Evolutionary conservation across 2,329 filamentous ascomycete genomes (phyloP), one percentile per base, ranked within the genome.

Genomic region (Microascus cirrosus): DNA sequence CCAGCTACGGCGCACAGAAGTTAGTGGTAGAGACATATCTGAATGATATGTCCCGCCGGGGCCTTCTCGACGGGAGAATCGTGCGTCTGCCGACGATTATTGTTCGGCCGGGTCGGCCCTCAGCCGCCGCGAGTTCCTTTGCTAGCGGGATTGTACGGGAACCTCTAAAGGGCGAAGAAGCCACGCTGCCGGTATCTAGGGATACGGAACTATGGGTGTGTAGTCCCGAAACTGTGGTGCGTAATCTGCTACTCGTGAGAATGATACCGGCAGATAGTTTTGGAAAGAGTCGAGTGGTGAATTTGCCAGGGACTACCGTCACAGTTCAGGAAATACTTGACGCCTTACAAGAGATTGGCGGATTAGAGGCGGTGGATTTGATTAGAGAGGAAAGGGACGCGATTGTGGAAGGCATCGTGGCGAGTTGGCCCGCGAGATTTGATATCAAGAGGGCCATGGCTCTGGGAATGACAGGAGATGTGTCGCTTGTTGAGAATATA

Each of bases 111-210:
- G 83, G 83, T 1, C 75, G 74, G 34, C 83, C 83, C 0, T 82
- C 82, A 2, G 79, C 80, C 0, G 82, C 83, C 0, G 82, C 83
- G 1, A 81, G 77, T 3, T 81, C 78, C 0, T 86, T 85, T 62
- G 74, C 82, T 1, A 81, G 74, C 2, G 83, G 82, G 0, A 85
- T 86, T 63, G 80, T 86, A 51, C 73, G 83, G 2, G 83, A 86
- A 66, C 80, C 81, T 0, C 67, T 84, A 20, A 73, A 77, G 50
- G 77, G 77, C 15, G 66, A 74, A 60, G 65, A 70, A 34, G 74
- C 71, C n/a, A 64, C 76, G 3, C 70, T 78, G 3, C 71, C 77
- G 20, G 70, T 76, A 35, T 66, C 74, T 18, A 67, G 73, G 1
- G 66, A 68, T 2, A 71, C 77, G 59, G 69, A 71, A 28, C 74